phyloP scores from a whole-genome alignment of 371 early-diverging fungal species.

The Fennellomyces sp. region DNA sequence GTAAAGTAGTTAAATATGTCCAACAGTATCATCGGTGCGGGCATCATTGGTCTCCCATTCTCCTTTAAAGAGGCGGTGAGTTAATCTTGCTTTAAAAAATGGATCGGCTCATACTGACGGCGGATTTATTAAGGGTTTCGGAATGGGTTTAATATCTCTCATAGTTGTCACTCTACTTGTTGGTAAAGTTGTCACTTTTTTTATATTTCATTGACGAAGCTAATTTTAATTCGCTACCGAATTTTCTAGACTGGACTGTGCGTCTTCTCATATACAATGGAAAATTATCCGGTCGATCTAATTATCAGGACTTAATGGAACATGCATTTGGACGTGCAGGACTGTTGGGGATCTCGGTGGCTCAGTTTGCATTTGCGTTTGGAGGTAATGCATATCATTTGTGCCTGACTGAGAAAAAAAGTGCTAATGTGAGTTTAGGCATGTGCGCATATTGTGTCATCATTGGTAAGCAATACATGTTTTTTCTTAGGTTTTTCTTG shows the following conservation, averaged over 20 bases:
- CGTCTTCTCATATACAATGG: constrained; percentile 68
- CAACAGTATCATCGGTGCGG: constrained; percentile 81
- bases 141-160: constrained; percentile 66
- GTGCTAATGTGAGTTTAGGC: constrained; percentile 30
- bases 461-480: constrained; percentile 50
- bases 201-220: neutral
- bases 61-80: constrained; percentile 63
- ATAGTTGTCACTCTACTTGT: constrained; percentile 67
- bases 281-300: constrained; percentile 71
- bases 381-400: constrained; percentile 56
- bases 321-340: constrained; percentile 78
- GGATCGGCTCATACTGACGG: neutral
- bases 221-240: too few relatives aligned
- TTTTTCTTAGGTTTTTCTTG: constrained; percentile 1
- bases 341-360: constrained; percentile 70
- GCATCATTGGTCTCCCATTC: constrained; percentile 68
- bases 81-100: neutral
- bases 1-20: constrained; percentile 70
- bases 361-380: constrained; percentile 84
- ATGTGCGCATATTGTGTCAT: constrained; percentile 84
- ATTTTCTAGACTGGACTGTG: constrained; percentile 75
- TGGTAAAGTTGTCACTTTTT: constrained; percentile 32
- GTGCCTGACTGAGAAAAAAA: neutral
- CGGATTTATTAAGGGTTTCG: constrained; percentile 45
- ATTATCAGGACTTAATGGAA: constrained; percentile 78